phyloP scores from a whole-genome alignment of 257 asterid genomes.

The Lantana camara region DNA sequence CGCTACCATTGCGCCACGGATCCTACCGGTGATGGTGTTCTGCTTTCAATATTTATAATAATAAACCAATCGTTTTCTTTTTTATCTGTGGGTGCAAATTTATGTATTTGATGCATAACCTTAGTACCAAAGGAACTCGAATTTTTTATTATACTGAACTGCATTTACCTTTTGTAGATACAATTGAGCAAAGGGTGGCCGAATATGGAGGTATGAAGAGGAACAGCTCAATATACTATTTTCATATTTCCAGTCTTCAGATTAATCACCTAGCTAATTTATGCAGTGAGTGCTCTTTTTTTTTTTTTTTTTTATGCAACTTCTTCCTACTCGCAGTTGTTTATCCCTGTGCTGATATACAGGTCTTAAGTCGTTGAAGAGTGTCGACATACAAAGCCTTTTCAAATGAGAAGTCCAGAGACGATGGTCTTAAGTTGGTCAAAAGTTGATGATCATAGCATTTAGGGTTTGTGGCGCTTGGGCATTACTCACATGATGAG shows the following conservation, averaged over 20 bases:
- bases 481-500: neutral
- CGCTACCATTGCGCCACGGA: conserved; percentile 92
- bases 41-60: too few relatives aligned
- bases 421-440: neutral
- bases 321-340: conserved; percentile 12
- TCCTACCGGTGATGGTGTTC: too few relatives aligned
- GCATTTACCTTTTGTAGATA: conserved; percentile 57
- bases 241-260: conserved; percentile 12
- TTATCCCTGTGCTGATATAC: neutral
- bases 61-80: too few relatives aligned
- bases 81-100: too few relatives aligned
- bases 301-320: neutral
- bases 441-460: neutral
- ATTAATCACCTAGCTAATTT: conserved; percentile 23
- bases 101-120: too few relatives aligned
- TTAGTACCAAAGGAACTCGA: too few relatives aligned
- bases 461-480: neutral
- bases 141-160: neutral
- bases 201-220: conserved; percentile 86
- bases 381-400: conserved; percentile 14
- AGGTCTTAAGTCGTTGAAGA: conserved; percentile 15
- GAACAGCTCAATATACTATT: conserved; percentile 16
- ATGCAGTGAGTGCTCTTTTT: conserved; percentile 83
- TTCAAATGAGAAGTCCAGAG: conserved; percentile 3
- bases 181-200: conserved; percentile 93